These are phyloP conservation scores for Solanum lycopersicoides DNA, from an alignment of 257 asterid species.

Conservation along the genomic window DNA sequence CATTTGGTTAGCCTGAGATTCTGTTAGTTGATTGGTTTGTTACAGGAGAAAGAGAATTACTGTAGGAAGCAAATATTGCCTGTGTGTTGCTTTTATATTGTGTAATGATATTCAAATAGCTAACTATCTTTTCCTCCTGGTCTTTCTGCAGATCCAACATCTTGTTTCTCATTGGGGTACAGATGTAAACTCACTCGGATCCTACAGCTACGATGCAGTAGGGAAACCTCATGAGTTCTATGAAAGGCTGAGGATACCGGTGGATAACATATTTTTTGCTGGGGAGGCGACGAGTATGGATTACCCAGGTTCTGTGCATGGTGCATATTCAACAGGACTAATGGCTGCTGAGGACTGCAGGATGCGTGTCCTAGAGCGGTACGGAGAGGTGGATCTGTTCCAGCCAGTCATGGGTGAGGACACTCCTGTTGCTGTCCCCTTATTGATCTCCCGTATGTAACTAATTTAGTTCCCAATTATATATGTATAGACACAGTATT, in stretches of 20 bases:
- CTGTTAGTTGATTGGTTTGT: not conserved
- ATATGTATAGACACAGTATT: not conserved
- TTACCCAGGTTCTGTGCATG: constrained; percentile 87
- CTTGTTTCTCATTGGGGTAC: constrained; percentile 90
- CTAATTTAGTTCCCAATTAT: not conserved
- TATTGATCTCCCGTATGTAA: constrained; percentile 63
- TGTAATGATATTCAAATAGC: not conserved
- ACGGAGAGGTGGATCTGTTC: constrained; percentile 69
- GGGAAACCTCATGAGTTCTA: constrained; percentile 75
- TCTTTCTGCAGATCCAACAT: constrained; percentile 54
- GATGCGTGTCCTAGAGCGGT: constrained; percentile 81
- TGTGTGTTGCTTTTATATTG: not conserved
- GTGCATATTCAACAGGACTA: constrained; percentile 80
- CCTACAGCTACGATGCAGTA: constrained; percentile 78
- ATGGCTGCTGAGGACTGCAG: constrained; percentile 91
- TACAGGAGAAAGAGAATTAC: not conserved
- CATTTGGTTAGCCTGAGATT: not conserved
- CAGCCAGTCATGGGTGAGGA: constrained; percentile 74
- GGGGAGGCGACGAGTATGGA: constrained; percentile 82
- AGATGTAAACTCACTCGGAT: constrained; percentile 59
- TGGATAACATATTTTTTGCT: constrained; percentile 81
- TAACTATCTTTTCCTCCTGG: not conserved
- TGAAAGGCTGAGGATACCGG: constrained; percentile 71
- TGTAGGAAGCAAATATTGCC: not conserved
- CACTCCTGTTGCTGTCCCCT: constrained; percentile 41